Base-by-base conservation (phyloP, 371 early-diverging fungal genomes). In the Smittium mucronatum region DNA sequence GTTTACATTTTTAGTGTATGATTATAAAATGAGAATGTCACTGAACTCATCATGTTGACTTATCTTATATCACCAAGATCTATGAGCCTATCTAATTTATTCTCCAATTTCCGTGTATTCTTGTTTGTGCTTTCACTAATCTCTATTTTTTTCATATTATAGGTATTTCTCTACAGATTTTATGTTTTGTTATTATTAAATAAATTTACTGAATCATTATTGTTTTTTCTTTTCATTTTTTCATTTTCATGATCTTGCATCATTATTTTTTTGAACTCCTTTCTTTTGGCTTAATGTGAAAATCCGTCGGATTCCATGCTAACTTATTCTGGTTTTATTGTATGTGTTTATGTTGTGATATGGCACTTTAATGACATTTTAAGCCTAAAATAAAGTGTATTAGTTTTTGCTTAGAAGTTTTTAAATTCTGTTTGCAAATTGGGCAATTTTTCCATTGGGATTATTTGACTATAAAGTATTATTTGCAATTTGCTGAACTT, bases 31-130 rank as follows among this genome's bases (percentile, higher is more conserved):
- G 21, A 47, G 47, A 47, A 47, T 47, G 5, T 11, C 47, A n/a
- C 47, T 21, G 47, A 47, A 47, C 47, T 47, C 47, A 21, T 47
- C 47, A 47, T 47, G 47, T 47, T 5, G 47, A 47, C 47, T 47
- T 47, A 47, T 47, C 47, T 47, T 47, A 47, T 47, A 47, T 47
- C 47, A 47, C 47, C 47, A 47, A 47, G 47, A 47, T 47, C 47
- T 47, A 47, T 47, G 47, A 47, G 47, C 47, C 5, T 21, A 47
- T 21, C 47, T 47, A 47, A 47, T 11, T 47, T 47, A 47, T 11
- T 47, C 5, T 11, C 21, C 47, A 11, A 47, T 47, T 47, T 21
- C 47, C 5, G 47, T 11, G 47, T 47, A 11, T 47, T 21, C 5
- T 47, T 47, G 47, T 47, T 5, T 47, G 11, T 47, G 47, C 21